These are phyloP conservation scores for Juglanconis sp. DNA, from an alignment of 2,329 filamentous ascomycete genomes.

Conservation along the genomic window DNA sequence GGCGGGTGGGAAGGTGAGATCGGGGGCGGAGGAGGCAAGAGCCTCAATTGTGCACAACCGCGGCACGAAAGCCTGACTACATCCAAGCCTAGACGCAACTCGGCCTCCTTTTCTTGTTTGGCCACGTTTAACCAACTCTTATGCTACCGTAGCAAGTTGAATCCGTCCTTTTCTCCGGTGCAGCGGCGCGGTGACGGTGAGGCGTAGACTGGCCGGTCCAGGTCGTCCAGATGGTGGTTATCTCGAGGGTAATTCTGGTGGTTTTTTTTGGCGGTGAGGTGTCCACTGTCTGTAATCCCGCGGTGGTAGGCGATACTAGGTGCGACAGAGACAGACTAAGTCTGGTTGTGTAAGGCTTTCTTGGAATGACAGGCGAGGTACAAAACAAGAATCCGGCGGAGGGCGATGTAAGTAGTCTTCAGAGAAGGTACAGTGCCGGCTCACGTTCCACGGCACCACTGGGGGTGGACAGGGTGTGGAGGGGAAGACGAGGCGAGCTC, in stretches of 20 bases:
- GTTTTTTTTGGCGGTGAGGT: not conserved
- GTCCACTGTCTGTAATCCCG: not conserved
- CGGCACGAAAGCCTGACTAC: not conserved
- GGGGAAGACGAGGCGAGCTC: constrained; percentile 9
- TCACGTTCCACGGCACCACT: not conserved
- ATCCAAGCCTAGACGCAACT: constrained; percentile 2
- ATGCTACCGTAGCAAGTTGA: not conserved
- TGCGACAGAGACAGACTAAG: not conserved
- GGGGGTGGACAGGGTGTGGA: not conserved
- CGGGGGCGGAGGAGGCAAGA: constrained; percentile 9
- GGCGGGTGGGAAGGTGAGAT: not conserved
- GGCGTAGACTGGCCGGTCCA: not conserved
- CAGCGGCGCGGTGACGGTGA: too few species aligned
- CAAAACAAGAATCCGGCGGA: constrained; percentile 4
- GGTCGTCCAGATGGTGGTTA: not conserved
- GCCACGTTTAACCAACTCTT: not conserved
- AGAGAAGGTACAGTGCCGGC: not conserved
- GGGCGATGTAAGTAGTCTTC: constrained; percentile 11
- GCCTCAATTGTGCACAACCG: constrained; percentile 4
- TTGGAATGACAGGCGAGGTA: not conserved
- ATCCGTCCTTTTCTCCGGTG: not conserved
- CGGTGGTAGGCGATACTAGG: not conserved
- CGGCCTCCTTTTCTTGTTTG: not conserved
- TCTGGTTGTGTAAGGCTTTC: not conserved
- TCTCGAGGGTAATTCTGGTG: not conserved